These are phyloP conservation scores for Nemania sp. DNA, from an alignment of 2,329 filamentous ascomycete species.

Conservation along the genomic window DNA sequence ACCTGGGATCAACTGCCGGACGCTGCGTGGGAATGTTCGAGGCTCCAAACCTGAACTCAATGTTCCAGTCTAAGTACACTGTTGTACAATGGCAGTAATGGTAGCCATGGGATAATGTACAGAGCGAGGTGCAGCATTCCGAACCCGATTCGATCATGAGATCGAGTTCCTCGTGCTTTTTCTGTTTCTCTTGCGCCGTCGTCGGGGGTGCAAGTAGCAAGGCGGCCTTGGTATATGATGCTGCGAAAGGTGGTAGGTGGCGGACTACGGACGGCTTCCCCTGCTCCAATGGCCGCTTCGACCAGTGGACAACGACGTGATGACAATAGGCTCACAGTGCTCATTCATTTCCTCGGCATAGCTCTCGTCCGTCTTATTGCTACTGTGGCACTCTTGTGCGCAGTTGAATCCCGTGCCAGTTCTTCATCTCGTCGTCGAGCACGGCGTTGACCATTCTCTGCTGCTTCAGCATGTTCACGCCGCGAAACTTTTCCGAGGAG, in stretches of 20 bases:
- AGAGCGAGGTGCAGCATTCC: background rate
- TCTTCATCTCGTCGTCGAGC: constrained; percentile 74
- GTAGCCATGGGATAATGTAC: constrained; percentile 4
- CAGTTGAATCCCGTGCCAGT: constrained; percentile 83
- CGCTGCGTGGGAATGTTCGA: background rate
- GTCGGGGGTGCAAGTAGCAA: background rate
- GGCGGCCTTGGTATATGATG: background rate
- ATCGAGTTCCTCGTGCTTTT: background rate
- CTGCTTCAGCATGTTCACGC: constrained; percentile 75
- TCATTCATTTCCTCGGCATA: background rate
- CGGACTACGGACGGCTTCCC: background rate
- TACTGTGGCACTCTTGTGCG: constrained; percentile 63
- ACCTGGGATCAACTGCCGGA: background rate
- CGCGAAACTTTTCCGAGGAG: constrained; percentile 71
- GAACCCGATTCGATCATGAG: background rate
- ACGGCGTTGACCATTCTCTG: constrained; percentile 79
- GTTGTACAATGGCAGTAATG: constrained; percentile 14
- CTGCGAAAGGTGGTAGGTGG: background rate
- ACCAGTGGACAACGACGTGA: background rate
- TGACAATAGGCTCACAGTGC: background rate
- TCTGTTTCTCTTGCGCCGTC: background rate
- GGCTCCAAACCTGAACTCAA: background rate
- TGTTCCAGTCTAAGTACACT: constrained; percentile 16
- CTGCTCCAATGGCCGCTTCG: background rate
- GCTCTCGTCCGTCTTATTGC: background rate